Evolutionary conservation across 805 yeast genomes (phyloP).

Genomic region (Candida maris): DNA sequence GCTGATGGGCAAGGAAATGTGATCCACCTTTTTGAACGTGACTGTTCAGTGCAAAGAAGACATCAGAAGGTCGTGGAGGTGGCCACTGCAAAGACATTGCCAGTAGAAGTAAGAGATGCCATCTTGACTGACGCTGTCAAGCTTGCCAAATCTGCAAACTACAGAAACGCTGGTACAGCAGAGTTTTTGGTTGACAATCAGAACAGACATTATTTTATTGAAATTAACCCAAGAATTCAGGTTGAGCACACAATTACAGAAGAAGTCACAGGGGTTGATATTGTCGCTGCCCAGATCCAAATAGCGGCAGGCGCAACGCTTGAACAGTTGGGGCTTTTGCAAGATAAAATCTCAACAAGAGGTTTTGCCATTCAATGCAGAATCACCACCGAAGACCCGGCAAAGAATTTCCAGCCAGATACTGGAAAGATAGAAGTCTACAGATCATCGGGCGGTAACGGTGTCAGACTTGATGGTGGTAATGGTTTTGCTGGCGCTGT

Average conservation of each 20-base stretch:
- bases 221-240: slow-evolving; percentile 96
- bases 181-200: slow-evolving; percentile 92
- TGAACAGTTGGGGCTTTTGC: slow-evolving; percentile 85
- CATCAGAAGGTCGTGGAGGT: slow-evolving; percentile 98
- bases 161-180: slow-evolving; percentile 97
- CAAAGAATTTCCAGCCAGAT: slow-evolving; percentile 96
- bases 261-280: slow-evolving; percentile 96
- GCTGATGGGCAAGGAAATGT: slow-evolving; percentile 95
- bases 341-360: slow-evolving; percentile 90
- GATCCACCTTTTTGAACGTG: slow-evolving; percentile 93
- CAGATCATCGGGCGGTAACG: slow-evolving; percentile 98
- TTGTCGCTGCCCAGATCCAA: slow-evolving; percentile 98
- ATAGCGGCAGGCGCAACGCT: slow-evolving; percentile 97
- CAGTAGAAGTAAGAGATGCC: slow-evolving; percentile 80
- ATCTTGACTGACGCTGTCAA: slow-evolving; percentile 93
- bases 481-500: slow-evolving; percentile 96
- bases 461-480: slow-evolving; percentile 98
- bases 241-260: slow-evolving; percentile 99
- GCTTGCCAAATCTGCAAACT: slow-evolving; percentile 82
- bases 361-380: slow-evolving; percentile 99
- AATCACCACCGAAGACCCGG: slow-evolving; percentile 97
- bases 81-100: slow-evolving; percentile 94
- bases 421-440: slow-evolving; percentile 98
- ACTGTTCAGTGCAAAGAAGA: slow-evolving; percentile 99
- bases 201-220: slow-evolving; percentile 95